Evolutionary conservation across 2,329 filamentous ascomycete genomes (phyloP).

Genomic region (Xylariaceae sp.): DNA sequence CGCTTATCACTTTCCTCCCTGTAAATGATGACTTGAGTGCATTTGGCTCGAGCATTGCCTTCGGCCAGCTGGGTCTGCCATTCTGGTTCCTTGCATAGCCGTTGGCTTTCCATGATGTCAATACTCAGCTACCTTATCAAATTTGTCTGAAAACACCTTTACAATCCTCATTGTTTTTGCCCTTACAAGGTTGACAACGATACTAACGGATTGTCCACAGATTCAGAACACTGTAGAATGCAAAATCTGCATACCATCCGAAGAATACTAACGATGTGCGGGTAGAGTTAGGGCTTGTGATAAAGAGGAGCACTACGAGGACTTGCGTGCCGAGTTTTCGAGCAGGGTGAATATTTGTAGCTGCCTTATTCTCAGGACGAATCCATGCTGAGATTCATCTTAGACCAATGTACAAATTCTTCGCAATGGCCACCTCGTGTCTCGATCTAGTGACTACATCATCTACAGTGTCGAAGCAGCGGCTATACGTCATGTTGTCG

Average conservation of each 20-base stretch:
- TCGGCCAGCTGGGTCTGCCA: constrained; percentile 58
- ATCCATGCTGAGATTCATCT: constrained; percentile 47
- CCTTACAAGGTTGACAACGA: not conserved
- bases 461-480: constrained; percentile 98
- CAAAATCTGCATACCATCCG: not conserved
- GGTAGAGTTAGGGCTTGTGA: constrained; percentile 90
- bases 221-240: constrained; percentile 3
- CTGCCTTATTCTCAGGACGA: constrained; percentile 29
- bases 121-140: constrained; percentile 91
- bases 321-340: constrained; percentile 73
- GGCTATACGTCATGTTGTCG: constrained; percentile 80
- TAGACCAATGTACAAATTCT: constrained; percentile 85
- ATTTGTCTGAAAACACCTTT: constrained; percentile 69
- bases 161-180: constrained; percentile 9
- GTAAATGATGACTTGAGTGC: constrained; percentile 99
- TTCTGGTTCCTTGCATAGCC: constrained; percentile 63
- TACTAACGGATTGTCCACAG: constrained; percentile 22
- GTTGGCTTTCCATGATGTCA: constrained; percentile 93
- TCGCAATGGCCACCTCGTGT: constrained; percentile 91
- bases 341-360: constrained; percentile 62
- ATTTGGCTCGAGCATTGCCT: constrained; percentile 99
- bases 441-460: constrained; percentile 94
- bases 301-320: constrained; percentile 79
- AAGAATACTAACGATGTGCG: constrained; percentile 24
- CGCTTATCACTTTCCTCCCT: constrained; percentile 23